Conservation (phyloP, 2,329 filamentous ascomycete genomes). For the Neodidymelliopsis sp. region DNA sequence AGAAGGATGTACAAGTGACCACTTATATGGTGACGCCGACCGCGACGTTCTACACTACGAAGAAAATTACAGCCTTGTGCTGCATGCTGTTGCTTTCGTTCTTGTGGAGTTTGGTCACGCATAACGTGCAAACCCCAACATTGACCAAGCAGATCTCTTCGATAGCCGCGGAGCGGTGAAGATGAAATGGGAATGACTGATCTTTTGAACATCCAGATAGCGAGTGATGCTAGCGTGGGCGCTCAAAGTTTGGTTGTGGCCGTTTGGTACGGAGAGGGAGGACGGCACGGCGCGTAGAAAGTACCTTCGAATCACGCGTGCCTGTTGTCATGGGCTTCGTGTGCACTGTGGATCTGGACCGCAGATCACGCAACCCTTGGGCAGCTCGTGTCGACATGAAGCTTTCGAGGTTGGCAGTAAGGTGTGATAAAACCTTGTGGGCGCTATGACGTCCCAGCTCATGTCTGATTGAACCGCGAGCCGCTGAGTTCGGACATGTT, state of each 20-base stretch:
- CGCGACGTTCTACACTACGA: neutral
- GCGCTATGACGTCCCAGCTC: neutral
- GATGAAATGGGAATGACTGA: slow-evolving; percentile 2
- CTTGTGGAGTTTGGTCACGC: neutral
- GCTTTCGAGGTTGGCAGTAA: neutral
- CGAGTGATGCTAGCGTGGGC: neutral
- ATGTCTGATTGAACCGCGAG: slow-evolving; percentile 12
- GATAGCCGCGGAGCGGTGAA: slow-evolving; percentile 25
- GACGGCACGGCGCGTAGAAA: slow-evolving; percentile 40
- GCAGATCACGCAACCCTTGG: slow-evolving; percentile 19
- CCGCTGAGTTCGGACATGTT: slow-evolving; percentile 1
- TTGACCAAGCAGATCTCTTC: slow-evolving; percentile 12
- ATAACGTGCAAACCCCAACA: neutral
- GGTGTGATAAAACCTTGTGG: neutral
- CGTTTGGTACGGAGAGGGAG: slow-evolving; percentile 33
- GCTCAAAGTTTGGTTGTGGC: slow-evolving; percentile 19
- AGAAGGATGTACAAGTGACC: slow-evolving; percentile 1
- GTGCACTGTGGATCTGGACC: slow-evolving; percentile 35
- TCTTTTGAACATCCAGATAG: neutral
- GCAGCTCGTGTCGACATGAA: slow-evolving; percentile 3
- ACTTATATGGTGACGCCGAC: neutral
- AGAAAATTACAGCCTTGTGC: neutral
- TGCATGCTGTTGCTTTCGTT: neutral
- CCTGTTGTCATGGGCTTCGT: slow-evolving; percentile 16
- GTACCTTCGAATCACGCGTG: slow-evolving; percentile 36